A percentile compares a stretch with the other conserved stretches of the same genome.
Conservation (phyloP, 371 early-diverging fungal species). For the Syncephalastrum contaminatum region DNA sequence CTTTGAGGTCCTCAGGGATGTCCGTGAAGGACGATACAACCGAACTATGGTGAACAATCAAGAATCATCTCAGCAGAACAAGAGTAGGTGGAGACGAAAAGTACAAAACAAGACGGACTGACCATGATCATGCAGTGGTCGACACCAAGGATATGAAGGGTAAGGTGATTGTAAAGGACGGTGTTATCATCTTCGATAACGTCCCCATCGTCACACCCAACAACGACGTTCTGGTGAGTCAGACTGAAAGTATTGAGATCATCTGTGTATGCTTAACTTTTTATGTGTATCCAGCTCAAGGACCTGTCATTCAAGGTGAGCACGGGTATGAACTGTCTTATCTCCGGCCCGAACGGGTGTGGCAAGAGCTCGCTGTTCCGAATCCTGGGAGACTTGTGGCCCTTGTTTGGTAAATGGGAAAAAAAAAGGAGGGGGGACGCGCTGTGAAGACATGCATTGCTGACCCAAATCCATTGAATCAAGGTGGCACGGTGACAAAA, state of each 20-base stretch:
- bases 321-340: slow-evolving; percentile 83
- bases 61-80: slow-evolving; percentile 29
- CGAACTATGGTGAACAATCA: slow-evolving; percentile 59
- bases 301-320: slow-evolving; percentile 81
- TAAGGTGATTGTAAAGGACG: slow-evolving; percentile 58
- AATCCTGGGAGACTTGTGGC: slow-evolving; percentile 92
- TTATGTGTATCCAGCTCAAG: slow-evolving; percentile 36
- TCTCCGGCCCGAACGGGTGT: slow-evolving; percentile 92
- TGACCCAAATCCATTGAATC: slow-evolving; percentile 2
- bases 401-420: slow-evolving; percentile 61
- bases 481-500: slow-evolving; percentile 78
- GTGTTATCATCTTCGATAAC: slow-evolving; percentile 80
- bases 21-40: slow-evolving; percentile 64
- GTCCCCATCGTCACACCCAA: slow-evolving; percentile 94
- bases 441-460: too few relatives aligned
- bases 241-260: too few relatives aligned
- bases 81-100: slow-evolving; percentile 16
- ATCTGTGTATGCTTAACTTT: too few relatives aligned
- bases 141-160: slow-evolving; percentile 59
- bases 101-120: background rate
- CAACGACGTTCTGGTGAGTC: slow-evolving; percentile 80
- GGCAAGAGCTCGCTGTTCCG: slow-evolving; percentile 92
- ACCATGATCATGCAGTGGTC: slow-evolving; percentile 26
- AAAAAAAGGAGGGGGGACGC: background rate
- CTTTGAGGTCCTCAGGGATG: slow-evolving; percentile 72